Evolutionary conservation across 352 stramenopile genomes (phyloP).

Genomic region (Phytophthora idaei): DNA sequence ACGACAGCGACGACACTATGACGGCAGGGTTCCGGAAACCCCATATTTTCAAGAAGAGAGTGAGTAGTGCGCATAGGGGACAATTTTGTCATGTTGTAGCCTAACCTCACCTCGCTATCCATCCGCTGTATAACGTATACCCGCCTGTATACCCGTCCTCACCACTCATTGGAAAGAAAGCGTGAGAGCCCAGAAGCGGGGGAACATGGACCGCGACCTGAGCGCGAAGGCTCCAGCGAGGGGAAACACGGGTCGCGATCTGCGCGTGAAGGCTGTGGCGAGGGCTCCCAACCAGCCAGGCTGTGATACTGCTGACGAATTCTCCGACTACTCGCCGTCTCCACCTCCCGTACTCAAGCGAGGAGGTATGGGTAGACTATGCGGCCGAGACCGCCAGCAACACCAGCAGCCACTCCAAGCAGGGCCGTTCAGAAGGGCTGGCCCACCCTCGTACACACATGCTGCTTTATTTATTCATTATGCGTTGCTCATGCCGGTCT

Average conservation of each 20-base stretch:
- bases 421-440: neutral
- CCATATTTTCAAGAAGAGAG: neutral
- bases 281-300: neutral
- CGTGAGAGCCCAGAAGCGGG: neutral
- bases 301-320: neutral
- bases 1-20: conserved; percentile 29
- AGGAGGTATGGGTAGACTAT: conserved; percentile 2
- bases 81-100: neutral
- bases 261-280: neutral
- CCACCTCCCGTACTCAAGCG: neutral
- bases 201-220: neutral
- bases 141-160: neutral
- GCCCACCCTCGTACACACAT: conserved; percentile 1
- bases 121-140: neutral
- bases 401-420: neutral
- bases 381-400: neutral
- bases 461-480: neutral
- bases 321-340: neutral
- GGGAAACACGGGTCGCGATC: too few species aligned
- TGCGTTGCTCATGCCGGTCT: neutral
- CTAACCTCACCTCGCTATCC: neutral
- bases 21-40: neutral
- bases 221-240: neutral
- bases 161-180: neutral
- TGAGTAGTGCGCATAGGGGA: neutral